Percentiles rank a stretch among this genome's conserved stretches.
These are phyloP conservation scores for Eucalyptus curtisii DNA, from an alignment of 345 rosid genomes.

Conservation along the genomic window DNA sequence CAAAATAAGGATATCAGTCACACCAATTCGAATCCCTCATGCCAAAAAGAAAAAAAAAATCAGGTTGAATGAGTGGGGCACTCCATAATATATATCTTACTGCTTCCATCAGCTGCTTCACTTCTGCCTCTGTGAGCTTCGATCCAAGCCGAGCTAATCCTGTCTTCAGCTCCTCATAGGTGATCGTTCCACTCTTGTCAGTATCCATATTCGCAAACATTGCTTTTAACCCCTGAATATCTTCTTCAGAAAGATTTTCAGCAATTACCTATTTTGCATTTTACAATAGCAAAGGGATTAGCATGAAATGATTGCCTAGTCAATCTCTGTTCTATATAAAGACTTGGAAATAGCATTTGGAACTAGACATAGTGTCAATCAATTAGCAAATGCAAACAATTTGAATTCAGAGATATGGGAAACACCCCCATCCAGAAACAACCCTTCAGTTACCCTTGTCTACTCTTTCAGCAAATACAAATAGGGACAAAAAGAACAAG, in stretches of 20 bases:
- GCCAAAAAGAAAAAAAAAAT: neutral
- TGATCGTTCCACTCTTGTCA: slow-evolving; percentile 73
- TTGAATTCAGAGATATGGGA: neutral
- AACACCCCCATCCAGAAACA: neutral
- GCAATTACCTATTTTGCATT: slow-evolving; percentile 57
- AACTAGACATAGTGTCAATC: neutral
- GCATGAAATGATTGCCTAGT: neutral
- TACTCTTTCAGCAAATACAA: neutral
- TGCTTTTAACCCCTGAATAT: slow-evolving; percentile 62
- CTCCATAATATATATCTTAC: slow-evolving; percentile 17
- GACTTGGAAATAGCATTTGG: neutral
- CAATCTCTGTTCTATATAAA: neutral
- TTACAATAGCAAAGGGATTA: neutral
- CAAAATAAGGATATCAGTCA: neutral
- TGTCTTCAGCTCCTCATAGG: slow-evolving; percentile 64
- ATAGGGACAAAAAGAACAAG: neutral
- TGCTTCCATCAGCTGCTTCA: slow-evolving; percentile 86
- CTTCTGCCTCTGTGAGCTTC: slow-evolving; percentile 67
- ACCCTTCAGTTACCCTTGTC: neutral
- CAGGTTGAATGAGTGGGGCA: neutral
- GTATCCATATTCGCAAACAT: slow-evolving; percentile 82
- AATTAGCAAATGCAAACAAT: neutral
- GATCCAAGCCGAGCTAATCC: slow-evolving; percentile 79
- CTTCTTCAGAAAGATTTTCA: slow-evolving; percentile 68
- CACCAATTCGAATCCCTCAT: neutral